These are phyloP conservation scores for Allium cepa DNA, from an alignment of 106 monocot genomes.

Conservation along the genomic window DNA sequence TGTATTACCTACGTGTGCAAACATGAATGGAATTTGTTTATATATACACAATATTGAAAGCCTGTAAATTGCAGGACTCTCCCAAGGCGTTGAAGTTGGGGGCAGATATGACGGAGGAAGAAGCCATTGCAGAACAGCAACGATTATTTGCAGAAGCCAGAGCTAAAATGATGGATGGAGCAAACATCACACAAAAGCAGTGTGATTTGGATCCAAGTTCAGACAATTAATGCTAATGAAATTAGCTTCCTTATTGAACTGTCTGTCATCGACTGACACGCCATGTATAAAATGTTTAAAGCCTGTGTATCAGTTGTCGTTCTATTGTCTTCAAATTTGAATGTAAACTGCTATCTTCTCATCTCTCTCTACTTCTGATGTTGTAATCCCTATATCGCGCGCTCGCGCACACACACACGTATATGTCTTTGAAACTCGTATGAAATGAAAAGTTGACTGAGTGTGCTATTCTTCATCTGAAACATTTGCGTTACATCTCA, in stretches of 20 bases:
- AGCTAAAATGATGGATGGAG: conserved; percentile 94
- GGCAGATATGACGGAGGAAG: conserved; percentile 92
- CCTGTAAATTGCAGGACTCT: conserved; percentile 51
- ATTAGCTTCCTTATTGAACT: no score
- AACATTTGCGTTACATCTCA: no score
- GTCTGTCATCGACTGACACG: no score
- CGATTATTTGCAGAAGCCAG: conserved; percentile 99
- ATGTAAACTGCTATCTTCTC: no score
- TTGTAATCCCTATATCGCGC: no score
- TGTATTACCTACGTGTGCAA: not conserved
- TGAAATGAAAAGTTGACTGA: no score
- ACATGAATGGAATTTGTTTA: not conserved
- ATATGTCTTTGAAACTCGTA: no score
- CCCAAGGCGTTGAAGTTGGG: conserved; percentile 61
- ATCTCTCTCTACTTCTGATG: no score
- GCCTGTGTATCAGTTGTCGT: no score
- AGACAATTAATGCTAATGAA: conserved; percentile 1
- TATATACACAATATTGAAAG: not conserved
- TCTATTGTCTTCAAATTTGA: no score
- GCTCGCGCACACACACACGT: no score
- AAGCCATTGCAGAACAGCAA: conserved; percentile 90
- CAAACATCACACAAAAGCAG: conserved; percentile 27
- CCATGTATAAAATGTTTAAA: not conserved
- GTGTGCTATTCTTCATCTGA: no score
- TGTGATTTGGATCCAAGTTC: conserved; percentile 21